Conservation (phyloP, 331 rosid genomes). For the Acacia concinna region DNA sequence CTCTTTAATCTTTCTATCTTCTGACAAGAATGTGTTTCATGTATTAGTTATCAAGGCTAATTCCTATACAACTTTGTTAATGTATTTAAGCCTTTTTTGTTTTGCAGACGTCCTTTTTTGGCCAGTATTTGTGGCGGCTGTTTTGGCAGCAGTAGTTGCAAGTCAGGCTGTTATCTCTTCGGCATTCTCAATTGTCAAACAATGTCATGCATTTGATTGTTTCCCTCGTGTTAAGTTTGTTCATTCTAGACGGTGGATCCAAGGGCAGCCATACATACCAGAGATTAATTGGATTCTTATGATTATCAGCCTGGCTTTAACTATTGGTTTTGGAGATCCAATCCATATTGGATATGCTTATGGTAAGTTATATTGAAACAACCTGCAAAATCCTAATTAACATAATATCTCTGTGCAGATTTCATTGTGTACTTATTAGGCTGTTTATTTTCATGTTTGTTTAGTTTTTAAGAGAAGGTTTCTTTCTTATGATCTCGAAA, state of each 20-base stretch:
- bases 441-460: conserved; percentile 9
- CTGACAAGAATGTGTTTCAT: conserved; percentile 22
- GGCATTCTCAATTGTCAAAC: conserved; percentile 73
- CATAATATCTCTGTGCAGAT: neutral
- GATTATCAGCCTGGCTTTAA: conserved; percentile 76
- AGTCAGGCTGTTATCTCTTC: conserved; percentile 83
- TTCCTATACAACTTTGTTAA: conserved; percentile 1
- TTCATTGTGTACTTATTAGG: conserved; percentile 13
- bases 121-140: conserved; percentile 78
- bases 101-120: conserved; percentile 75
- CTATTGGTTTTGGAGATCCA: conserved; percentile 59
- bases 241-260: conserved; percentile 74
- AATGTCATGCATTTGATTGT: conserved; percentile 82
- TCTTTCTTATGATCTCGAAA: conserved; percentile 25
- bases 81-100: conserved; percentile 42
- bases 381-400: conserved; percentile 14
- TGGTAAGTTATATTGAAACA: conserved; percentile 50
- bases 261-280: conserved; percentile 84
- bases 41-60: conserved; percentile 1
- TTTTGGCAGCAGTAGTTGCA: conserved; percentile 69
- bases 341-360: conserved; percentile 65
- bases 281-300: conserved; percentile 90
- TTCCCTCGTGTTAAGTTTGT: conserved; percentile 93
- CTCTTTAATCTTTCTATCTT: conserved; percentile 23
- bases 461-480: neutral